These are phyloP conservation scores for Venustampulla echinocandica DNA, from an alignment of 495 filamentous ascomycete genomes.

Conservation along the genomic window DNA sequence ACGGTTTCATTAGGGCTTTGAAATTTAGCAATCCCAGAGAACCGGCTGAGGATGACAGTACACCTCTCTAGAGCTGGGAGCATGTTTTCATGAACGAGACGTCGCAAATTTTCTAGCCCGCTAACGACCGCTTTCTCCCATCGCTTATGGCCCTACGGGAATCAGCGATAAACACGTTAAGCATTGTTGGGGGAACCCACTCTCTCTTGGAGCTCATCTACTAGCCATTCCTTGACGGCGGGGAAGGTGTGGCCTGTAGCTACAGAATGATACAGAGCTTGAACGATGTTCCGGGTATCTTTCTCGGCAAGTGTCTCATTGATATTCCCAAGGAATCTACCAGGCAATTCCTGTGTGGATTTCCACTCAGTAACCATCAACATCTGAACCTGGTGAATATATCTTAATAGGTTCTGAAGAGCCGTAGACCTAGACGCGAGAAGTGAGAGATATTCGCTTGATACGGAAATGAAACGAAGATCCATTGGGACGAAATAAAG, in stretches of 20 bases:
- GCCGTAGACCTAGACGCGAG: conserved; percentile 80
- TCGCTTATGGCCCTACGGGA: conserved; percentile 71
- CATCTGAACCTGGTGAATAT: conserved; percentile 65
- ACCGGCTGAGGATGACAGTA: conserved; percentile 68
- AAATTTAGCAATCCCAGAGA: conserved; percentile 81
- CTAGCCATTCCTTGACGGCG: conserved; percentile 75
- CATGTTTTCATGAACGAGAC: conserved; percentile 75
- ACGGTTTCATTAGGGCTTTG: conserved; percentile 58
- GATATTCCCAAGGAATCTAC: conserved; percentile 64
- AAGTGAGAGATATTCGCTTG: conserved; percentile 70
- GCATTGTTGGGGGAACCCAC: conserved; percentile 36
- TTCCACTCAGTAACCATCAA: conserved; percentile 75
- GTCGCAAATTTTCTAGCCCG: conserved; percentile 68
- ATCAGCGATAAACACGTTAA: conserved; percentile 10
- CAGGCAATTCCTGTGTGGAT: conserved; percentile 69
- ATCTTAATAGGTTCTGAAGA: conserved; percentile 75
- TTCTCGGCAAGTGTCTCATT: conserved; percentile 54
- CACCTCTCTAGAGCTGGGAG: conserved; percentile 80
- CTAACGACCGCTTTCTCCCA: conserved; percentile 82
- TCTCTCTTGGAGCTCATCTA: conserved; percentile 77
- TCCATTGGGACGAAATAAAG: conserved; percentile 69
- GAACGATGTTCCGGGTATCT: conserved; percentile 54
- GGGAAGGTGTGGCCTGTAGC: conserved; percentile 75
- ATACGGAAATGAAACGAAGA: conserved; percentile 69
- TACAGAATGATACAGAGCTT: conserved; percentile 77